A percentile compares a stretch with the other conserved stretches of the same genome.
phyloP scores from a whole-genome alignment of 2,329 filamentous ascomycete species.

The Rhynchosporium graminicola region DNA sequence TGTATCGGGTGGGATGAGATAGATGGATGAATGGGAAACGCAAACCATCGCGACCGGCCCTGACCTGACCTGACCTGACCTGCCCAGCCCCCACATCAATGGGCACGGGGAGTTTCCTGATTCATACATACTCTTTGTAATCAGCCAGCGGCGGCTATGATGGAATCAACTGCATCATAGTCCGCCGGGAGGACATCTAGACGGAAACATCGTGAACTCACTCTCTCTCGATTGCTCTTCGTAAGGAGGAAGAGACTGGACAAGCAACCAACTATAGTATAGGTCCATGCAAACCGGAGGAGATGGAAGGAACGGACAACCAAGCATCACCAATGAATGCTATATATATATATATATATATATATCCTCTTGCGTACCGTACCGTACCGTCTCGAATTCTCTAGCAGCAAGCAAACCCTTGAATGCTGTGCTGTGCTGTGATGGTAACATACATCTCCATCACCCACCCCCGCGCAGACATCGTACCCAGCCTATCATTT shows the following conservation, averaged over 20 bases:
- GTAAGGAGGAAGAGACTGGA: neutral
- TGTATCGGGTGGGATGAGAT: neutral
- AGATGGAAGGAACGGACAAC: neutral
- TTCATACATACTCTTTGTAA: conserved; percentile 11
- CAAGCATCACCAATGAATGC: no score
- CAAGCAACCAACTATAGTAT: neutral
- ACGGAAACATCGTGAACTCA: neutral
- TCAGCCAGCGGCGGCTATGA: conserved; percentile 13
- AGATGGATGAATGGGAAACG: conserved; percentile 11
- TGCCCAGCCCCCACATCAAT: no score
- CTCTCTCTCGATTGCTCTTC: no score
- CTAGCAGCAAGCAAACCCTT: neutral
- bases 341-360: no score
- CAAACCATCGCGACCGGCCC: neutral
- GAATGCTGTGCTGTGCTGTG: neutral
- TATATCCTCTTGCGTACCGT: no score
- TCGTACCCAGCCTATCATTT: neutral
- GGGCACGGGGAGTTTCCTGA: no score
- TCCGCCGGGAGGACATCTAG: neutral
- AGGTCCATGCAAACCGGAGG: neutral
- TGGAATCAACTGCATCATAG: neutral
- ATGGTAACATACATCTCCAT: neutral
- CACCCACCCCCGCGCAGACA: conserved; percentile 7
- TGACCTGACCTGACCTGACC: neutral
- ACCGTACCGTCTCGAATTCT: no score